Evolutionary conservation across 2,329 filamentous ascomycete species (phyloP), one percentile per base, ranked within the genome.

Genomic region (Hymenoscyphus fraxineus): DNA sequence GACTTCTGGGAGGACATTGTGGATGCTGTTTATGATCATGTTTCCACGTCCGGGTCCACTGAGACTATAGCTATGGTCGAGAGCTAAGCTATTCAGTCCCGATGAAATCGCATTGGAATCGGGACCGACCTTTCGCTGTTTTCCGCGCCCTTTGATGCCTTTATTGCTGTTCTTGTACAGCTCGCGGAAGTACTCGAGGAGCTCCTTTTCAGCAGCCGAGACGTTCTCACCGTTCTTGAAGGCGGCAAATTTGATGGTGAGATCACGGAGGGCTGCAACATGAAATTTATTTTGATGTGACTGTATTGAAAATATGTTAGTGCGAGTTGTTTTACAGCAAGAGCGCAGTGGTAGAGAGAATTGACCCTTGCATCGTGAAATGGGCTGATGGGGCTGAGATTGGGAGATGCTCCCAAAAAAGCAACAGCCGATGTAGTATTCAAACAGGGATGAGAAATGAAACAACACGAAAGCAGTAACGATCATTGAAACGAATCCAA

Each of bases 151-250:
- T 78, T 97, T 98, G 81, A 98, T 97, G 1, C 95, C 95, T 77
- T 97, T 97, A 83, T 98, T 98, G 79, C 90, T 93, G 79, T 98
- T 96, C 81, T 96, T 97, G 83, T 97, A 97, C n/a, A 97, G 82
- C 0, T 83, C 83, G 3, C 88, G 85, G 74, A 98, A 95, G 78
- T 97, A 96, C 70, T 90, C 85, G 81, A 90, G 92, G 60, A 97
- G 81, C 65, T 92, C 88, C 66, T 85, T 88, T 72, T 97, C 92
- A 15, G 79, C 77, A 44, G 88, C 82, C 0, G 84, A 80, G n/a
- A 93, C 85, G 5, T 81, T 79, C 44, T 89, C 85, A n/a, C 81
- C 82, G 61, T 88, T 83, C 41, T 80, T 78, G 64, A 88, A 80
- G 44, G 82, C 81, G 16, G 88, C 85, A 74, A 97, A 95, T 74